These are phyloP conservation scores for Beta macrorhiza DNA, from an alignment of 179 eudicot genomes.

Conservation along the genomic window DNA sequence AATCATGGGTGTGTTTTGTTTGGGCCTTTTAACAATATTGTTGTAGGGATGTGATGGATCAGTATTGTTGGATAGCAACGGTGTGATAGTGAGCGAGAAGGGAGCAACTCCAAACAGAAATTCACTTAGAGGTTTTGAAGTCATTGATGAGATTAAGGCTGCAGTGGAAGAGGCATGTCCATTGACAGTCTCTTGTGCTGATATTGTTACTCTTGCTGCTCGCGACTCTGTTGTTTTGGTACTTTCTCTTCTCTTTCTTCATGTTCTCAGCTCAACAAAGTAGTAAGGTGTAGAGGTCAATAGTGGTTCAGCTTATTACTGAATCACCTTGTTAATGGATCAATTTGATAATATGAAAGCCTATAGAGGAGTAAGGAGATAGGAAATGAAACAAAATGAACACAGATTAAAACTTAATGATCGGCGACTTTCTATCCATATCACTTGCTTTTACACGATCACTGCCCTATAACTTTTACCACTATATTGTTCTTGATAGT, in stretches of 20 bases:
- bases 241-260: background rate
- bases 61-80: conserved; percentile 50
- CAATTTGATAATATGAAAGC: too few species aligned
- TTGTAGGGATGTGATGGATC: conserved; percentile 75
- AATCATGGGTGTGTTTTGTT: conserved; percentile 2
- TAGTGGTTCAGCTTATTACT: too few species aligned
- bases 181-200: conserved; percentile 65
- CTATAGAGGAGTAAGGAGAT: too few species aligned
- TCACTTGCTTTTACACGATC: too few species aligned
- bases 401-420: too few species aligned
- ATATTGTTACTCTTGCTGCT: conserved; percentile 66
- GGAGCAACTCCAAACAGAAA: conserved; percentile 57
- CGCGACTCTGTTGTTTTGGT: conserved; percentile 65
- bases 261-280: background rate
- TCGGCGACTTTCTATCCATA: too few species aligned
- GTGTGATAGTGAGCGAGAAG: conserved; percentile 55
- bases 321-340: too few species aligned
- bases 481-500: too few species aligned
- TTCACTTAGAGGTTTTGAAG: conserved; percentile 60
- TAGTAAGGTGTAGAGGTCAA: background rate
- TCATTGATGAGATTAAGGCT: conserved; percentile 57
- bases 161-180: conserved; percentile 65
- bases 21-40: too few species aligned
- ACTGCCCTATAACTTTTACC: too few species aligned
- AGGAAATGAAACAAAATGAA: too few species aligned